These are phyloP conservation scores for Grosmannia clavigera DNA, from an alignment of 2,329 filamentous ascomycete genomes.

Conservation along the genomic window DNA sequence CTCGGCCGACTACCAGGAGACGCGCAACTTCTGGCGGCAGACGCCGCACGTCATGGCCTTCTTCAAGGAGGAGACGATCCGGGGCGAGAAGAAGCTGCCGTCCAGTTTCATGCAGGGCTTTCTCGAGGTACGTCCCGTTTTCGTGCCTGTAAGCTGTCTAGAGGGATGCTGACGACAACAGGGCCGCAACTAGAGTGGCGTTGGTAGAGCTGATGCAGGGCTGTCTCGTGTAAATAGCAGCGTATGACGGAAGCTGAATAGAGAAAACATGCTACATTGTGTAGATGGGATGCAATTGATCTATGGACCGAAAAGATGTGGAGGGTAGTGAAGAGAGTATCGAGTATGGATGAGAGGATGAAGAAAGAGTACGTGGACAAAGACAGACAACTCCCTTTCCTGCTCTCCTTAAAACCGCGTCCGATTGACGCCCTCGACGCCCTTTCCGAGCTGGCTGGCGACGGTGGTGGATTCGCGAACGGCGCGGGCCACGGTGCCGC, in stretches of 20 bases:
- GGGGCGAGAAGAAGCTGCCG: constrained; percentile 68
- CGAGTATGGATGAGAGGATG: too few relatives aligned
- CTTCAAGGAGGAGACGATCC: constrained; percentile 71
- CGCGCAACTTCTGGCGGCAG: constrained; percentile 99
- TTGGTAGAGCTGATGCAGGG: not conserved
- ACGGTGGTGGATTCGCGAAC: constrained; percentile 60
- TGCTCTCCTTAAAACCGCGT: constrained; percentile 19
- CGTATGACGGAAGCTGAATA: not conserved
- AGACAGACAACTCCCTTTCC: too few relatives aligned
- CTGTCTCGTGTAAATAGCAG: not conserved
- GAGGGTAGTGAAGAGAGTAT: too few relatives aligned
- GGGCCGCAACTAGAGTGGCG: not conserved
- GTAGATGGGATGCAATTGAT: not conserved
- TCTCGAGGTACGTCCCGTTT: constrained; percentile 55
- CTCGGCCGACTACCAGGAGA: constrained; percentile 95
- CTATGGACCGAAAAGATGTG: too few relatives aligned
- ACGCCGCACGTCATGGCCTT: constrained; percentile 91
- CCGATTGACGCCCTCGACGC: constrained; percentile 36
- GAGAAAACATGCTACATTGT: not conserved
- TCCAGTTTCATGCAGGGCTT: constrained; percentile 89
- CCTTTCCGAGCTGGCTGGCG: constrained; percentile 51
- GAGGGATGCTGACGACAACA: not conserved
- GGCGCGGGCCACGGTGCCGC: constrained; percentile 54
- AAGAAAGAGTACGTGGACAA: too few relatives aligned
- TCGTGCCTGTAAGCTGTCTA: not conserved